phyloP scores from a whole-genome alignment of 164 flowering plant species.

The Annona cherimola region DNA sequence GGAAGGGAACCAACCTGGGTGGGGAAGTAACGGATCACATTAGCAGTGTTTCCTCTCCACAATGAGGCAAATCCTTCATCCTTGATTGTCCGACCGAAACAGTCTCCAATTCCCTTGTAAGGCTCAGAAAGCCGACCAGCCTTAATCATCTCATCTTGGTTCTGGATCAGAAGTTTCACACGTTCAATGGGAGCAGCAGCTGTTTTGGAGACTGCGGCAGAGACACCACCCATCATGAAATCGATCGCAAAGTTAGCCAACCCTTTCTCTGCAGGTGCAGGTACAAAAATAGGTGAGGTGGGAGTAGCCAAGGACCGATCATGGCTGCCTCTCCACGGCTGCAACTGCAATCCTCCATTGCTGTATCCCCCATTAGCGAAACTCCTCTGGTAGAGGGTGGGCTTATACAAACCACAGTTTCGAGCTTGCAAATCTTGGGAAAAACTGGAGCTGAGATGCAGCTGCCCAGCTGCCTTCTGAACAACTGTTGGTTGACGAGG shows the following conservation, averaged over 20 bases:
- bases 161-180: slow-evolving; percentile 83
- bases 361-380: slow-evolving; percentile 33
- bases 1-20: slow-evolving; percentile 51
- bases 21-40: slow-evolving; percentile 90
- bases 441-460: slow-evolving; percentile 36
- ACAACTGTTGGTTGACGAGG: slow-evolving; percentile 37
- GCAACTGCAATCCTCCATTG: slow-evolving; percentile 48
- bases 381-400: slow-evolving; percentile 30
- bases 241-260: slow-evolving; percentile 53
- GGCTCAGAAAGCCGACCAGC: slow-evolving; percentile 77
- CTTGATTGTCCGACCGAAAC: slow-evolving; percentile 57
- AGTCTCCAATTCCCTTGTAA: slow-evolving; percentile 83
- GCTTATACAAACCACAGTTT: slow-evolving; percentile 29
- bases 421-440: slow-evolving; percentile 29
- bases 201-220: slow-evolving; percentile 85
- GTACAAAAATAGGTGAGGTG: slow-evolving; percentile 51
- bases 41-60: slow-evolving; percentile 91
- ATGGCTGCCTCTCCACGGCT: slow-evolving; percentile 21
- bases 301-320: slow-evolving; percentile 27
- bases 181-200: slow-evolving; percentile 93
- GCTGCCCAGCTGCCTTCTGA: slow-evolving; percentile 50
- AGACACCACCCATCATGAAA: slow-evolving; percentile 86
- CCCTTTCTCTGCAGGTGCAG: slow-evolving; percentile 71
- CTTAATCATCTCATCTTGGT: slow-evolving; percentile 83
- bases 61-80: slow-evolving; percentile 61